Evolutionary conservation across 2,329 filamentous ascomycete species (phyloP).

Genomic region (Fusarium anthophilum): DNA sequence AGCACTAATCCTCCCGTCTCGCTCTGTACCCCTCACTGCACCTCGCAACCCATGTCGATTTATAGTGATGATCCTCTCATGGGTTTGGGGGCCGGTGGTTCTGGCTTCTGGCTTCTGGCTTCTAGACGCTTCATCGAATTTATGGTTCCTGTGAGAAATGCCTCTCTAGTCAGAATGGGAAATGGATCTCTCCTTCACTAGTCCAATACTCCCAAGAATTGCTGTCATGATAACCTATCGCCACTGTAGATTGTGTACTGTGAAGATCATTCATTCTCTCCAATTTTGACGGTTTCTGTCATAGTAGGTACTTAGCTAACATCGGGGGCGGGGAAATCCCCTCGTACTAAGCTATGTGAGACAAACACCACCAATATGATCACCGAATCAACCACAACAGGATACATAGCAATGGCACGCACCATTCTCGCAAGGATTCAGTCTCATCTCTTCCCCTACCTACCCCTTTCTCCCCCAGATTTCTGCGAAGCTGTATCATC

Average conservation of each 20-base stretch:
- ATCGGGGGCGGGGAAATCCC: no score
- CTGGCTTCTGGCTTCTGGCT: background rate
- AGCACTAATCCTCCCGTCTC: background rate
- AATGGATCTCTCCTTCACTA: background rate
- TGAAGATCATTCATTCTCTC: background rate
- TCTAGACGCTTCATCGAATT: background rate
- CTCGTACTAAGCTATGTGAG: no score
- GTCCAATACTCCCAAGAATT: background rate
- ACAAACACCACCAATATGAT: background rate
- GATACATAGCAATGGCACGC: background rate
- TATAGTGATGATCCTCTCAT: slow-evolving; percentile 1
- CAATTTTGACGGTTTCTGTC: slow-evolving; percentile 1
- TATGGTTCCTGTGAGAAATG: background rate
- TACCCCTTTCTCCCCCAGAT: slow-evolving; percentile 1
- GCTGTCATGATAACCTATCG: slow-evolving; percentile 7
- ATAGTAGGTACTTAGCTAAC: no score
- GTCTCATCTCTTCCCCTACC: background rate
- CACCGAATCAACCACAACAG: background rate
- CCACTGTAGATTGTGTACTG: background rate
- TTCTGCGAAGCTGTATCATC: slow-evolving; percentile 10
- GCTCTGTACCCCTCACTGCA: slow-evolving; percentile 7
- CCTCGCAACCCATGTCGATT: background rate
- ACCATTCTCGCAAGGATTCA: background rate
- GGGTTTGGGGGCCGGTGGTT: slow-evolving; percentile 28
- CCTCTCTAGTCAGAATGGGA: background rate